Evolutionary conservation across 2,329 filamentous ascomycete species (phyloP), one percentile per base, ranked within the genome.

Genomic region (Pseudopyricularia javanii): DNA sequence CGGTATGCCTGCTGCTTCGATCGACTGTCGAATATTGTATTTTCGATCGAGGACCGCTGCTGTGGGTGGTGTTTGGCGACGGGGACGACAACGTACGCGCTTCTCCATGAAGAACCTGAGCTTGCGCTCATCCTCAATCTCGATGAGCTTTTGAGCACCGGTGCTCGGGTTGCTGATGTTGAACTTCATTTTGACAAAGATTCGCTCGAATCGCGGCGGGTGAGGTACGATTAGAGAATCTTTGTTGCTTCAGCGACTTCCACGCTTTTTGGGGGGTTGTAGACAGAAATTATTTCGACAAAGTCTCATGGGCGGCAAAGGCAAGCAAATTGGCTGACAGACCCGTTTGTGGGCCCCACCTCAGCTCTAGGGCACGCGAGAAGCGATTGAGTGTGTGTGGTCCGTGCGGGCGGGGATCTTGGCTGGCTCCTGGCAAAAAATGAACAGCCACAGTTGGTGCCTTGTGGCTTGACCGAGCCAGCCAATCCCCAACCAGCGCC

Each of bases 61-160:
- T 14, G 40, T 47, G 26, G 50, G 28, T 35, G 17, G n/a, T 49
- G 33, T 22, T 28, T 17, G 56, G 51, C 53, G 49, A 8, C 45
- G 51, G 53, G 47, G 33, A 58, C 40, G 47, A 28, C 50, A 53
- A 57, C 50, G 48, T 56, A 59, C 58, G 55, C 59, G 56, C 51
- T 58, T 58, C 53, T 61, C 59, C 58, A 61, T 59, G 56, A 61
- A 61, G 54, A 86, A 86, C 76, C 88, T 88, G 83, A 97, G 84
- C 84, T 95, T 96, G 79, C 91, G 90, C 78, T 98, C 94, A 87
- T 98, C 94, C 71, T 98, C 93, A 68, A 98, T 79, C 66, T 98
- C 94, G 79, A 98, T 85, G 73, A 98, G 83, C 83, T 98, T 98
- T 78, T 98, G 93, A 71, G 90, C 93, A 85, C 93, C 93, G 79